Conservation (phyloP, 2,329 filamentous ascomycete species). For the Elsinoe arachidis region DNA sequence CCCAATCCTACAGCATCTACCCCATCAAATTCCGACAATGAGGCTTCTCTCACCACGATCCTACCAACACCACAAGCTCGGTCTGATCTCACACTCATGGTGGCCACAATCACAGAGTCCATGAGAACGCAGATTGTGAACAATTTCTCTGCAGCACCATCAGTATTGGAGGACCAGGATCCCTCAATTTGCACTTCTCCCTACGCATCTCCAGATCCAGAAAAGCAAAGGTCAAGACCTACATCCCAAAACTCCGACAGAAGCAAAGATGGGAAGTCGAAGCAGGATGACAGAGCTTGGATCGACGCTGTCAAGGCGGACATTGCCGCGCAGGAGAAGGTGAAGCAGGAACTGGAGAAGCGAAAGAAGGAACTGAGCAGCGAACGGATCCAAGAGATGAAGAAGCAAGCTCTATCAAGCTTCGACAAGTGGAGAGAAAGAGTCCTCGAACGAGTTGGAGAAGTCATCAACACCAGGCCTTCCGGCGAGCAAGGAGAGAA, state of each 20-base stretch:
- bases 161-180: constrained; percentile 22
- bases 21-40: constrained; percentile 19
- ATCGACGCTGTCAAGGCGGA: constrained; percentile 20
- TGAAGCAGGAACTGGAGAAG: constrained; percentile 27
- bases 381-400: constrained; percentile 54
- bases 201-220: constrained; percentile 9
- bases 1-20: not conserved
- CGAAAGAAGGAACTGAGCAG: constrained; percentile 43
- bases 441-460: constrained; percentile 61
- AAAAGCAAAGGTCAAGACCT: constrained; percentile 13
- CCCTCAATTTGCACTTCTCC: constrained; percentile 25
- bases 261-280: constrained; percentile 21
- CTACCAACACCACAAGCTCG: constrained; percentile 35
- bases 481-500: constrained; percentile 23
- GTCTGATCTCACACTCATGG: constrained; percentile 37
- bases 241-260: constrained; percentile 12
- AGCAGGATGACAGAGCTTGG: constrained; percentile 19
- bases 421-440: constrained; percentile 74
- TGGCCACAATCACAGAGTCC: constrained; percentile 37
- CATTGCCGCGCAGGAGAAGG: constrained; percentile 25
- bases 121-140: constrained; percentile 38
- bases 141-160: constrained; percentile 33
- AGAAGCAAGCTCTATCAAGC: constrained; percentile 57
- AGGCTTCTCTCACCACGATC: constrained; percentile 37
- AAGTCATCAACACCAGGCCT: constrained; percentile 45